Evolutionary conservation across 225 moss, liverwort and hornwort genomes (phyloP), one percentile per base, ranked within the genome.

Genomic region (Pseudoscleropodium purum): DNA sequence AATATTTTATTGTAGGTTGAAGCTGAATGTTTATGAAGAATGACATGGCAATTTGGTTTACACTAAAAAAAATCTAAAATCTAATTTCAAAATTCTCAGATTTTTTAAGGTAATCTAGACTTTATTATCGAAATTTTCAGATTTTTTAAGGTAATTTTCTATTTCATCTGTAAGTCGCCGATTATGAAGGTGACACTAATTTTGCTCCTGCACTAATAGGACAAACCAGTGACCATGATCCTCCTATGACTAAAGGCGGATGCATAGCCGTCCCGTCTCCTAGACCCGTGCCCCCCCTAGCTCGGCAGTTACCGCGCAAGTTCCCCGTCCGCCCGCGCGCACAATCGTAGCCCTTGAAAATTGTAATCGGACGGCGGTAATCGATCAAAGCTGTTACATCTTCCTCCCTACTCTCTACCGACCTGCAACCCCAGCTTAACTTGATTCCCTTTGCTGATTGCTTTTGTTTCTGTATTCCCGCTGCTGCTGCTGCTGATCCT

Each of bases 381-480:
- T 9, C 29, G 52, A 54, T 62, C 33, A n/a, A 84, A 59, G 62
- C 92, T 91, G 91, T 92, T 92, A 85, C 70, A 76, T 39, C 36
- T 84, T 54, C 85, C 52, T 84, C 74, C 62, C 41, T 51, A 79
- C 57, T 63, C 79, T 66, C 92, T 92, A 92, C 92, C 92, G 92
- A 92, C 92, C 90, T 82, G 52, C 61, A 64, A 34, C 73, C 49
- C 60, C 17, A 34, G 64, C 88, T 30, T 75, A 37, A 75, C 26
- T 85, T 65, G 83, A 33, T 88, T 75, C 75, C 70, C 5, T 43
- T 61, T 56, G 25, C 79, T 68, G n/a, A 84, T 56, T 43, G 41
- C 73, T 34, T 74, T 25, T 19, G 63, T 33, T 88, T 63, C 34
- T 70, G 77, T 19, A 66, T 56, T 67, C n/a, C 52, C 75, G 39